Conservation (phyloP, 1,284 basidiomycete genomes). For the Austropuccinia psidii region DNA sequence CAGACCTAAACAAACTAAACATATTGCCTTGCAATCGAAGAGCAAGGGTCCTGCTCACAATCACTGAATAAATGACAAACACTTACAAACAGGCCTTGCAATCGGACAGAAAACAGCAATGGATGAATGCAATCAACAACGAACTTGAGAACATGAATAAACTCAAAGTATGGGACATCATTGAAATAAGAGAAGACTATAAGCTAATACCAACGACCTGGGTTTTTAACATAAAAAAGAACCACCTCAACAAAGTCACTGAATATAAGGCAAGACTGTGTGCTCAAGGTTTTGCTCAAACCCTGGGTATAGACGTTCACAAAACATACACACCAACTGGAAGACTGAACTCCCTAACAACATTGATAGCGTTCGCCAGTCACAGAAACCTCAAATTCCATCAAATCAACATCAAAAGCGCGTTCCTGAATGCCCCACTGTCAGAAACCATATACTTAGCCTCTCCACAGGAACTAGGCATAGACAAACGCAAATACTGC, state of each 20-base stretch:
- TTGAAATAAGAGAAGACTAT: too few relatives aligned
- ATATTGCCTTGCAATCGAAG: too few relatives aligned
- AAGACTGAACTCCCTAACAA: neutral
- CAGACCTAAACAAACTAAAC: too few relatives aligned
- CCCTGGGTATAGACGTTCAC: neutral
- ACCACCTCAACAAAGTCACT: neutral
- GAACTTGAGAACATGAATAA: too few relatives aligned
- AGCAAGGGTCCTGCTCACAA: too few relatives aligned
- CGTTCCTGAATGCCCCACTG: neutral
- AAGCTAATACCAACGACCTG: too few relatives aligned
- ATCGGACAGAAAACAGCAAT: too few relatives aligned
- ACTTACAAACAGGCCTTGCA: too few relatives aligned
- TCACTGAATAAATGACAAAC: too few relatives aligned
- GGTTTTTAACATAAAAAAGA: constrained; percentile 10
- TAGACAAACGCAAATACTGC: neutral
- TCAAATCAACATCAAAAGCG: neutral
- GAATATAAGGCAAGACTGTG: neutral
- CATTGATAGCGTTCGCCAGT: neutral
- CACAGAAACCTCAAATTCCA: neutral
- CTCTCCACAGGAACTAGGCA: neutral
- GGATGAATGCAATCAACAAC: too few relatives aligned
- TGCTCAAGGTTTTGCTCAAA: neutral
- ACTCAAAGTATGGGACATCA: too few relatives aligned
- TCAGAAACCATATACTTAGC: neutral
- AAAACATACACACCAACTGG: neutral